Evolutionary conservation across 805 yeast genomes (phyloP).

Genomic region (Wickerhamiella nectarea): DNA sequence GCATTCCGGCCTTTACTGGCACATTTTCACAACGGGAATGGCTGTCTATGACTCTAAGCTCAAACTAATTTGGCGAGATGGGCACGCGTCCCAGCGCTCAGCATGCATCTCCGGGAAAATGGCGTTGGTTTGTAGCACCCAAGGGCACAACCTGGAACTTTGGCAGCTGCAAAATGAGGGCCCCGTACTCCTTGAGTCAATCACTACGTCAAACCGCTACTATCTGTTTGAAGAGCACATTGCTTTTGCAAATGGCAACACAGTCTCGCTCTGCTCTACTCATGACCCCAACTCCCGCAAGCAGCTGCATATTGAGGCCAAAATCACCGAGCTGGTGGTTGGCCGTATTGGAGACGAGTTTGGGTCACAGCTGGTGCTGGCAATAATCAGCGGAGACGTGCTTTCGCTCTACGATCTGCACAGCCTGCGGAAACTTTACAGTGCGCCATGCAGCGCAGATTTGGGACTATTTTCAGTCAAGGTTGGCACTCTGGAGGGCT

Average conservation of each 20-base stretch:
- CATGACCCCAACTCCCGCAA: conserved; percentile 2
- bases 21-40: conserved; percentile 3
- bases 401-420: conserved; percentile 14
- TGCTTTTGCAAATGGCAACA: not conserved
- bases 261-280: not conserved
- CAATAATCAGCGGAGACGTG: conserved; percentile 12
- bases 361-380: not conserved
- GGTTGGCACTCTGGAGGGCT: conserved; percentile 42
- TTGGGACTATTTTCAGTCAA: conserved; percentile 52
- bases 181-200: not conserved
- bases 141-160: not conserved
- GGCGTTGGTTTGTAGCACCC: conserved; percentile 1
- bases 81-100: not conserved
- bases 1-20: not conserved
- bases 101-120: not conserved
- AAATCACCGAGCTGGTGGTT: not conserved
- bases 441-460: conserved; percentile 25
- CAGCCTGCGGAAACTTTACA: conserved; percentile 28
- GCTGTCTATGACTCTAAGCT: conserved; percentile 3
- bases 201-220: not conserved
- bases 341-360: conserved; percentile 7
- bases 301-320: not conserved
- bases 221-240: conserved; percentile 3
- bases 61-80: not conserved
- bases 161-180: not conserved